These are phyloP conservation scores for Tetrahymena borealis DNA, from an alignment of 73 alveolate genomes.

Conservation along the genomic window DNA sequence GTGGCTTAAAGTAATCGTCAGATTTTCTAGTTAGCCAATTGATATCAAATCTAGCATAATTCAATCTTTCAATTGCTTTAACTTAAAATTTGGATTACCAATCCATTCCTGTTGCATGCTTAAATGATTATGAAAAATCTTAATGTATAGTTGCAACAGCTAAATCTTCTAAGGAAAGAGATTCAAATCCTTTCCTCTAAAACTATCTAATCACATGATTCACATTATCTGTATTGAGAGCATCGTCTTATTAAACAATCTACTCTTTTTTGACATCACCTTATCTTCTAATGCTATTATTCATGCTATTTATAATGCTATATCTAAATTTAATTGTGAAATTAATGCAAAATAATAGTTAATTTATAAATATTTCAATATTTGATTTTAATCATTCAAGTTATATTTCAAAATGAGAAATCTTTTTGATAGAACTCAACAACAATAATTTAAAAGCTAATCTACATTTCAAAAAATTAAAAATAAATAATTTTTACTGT, in stretches of 20 bases:
- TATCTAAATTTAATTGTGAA: not conserved
- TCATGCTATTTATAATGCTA: not conserved
- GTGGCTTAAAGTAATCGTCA: slow-evolving; percentile 17
- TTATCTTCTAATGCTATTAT: not conserved
- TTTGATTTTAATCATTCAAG: not conserved
- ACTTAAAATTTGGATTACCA: slow-evolving; percentile 82
- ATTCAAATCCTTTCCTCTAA: slow-evolving; percentile 88
- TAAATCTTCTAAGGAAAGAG: slow-evolving; percentile 87
- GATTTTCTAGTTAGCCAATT: slow-evolving; percentile 77
- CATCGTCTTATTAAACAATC: not conserved
- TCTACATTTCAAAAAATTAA: too few species aligned
- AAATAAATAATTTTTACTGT: too few species aligned
- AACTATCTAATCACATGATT: slow-evolving; percentile 65
- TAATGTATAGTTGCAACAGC: slow-evolving; percentile 89
- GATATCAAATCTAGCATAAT: slow-evolving; percentile 79
- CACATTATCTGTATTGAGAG: not conserved
- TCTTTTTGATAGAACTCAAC: not conserved
- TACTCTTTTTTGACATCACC: not conserved
- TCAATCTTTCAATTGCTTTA: slow-evolving; percentile 82
- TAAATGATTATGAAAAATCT: slow-evolving; percentile 71
- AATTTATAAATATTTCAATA: not conserved
- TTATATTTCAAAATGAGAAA: not conserved
- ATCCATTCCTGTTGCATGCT: slow-evolving; percentile 73
- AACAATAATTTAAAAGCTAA: too few species aligned
- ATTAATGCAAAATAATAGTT: not conserved